Percentiles rank a stretch among this genome's conserved stretches.
These are phyloP conservation scores for Didymella exigua DNA, from an alignment of 2,329 filamentous ascomycete species.

Conservation along the genomic window DNA sequence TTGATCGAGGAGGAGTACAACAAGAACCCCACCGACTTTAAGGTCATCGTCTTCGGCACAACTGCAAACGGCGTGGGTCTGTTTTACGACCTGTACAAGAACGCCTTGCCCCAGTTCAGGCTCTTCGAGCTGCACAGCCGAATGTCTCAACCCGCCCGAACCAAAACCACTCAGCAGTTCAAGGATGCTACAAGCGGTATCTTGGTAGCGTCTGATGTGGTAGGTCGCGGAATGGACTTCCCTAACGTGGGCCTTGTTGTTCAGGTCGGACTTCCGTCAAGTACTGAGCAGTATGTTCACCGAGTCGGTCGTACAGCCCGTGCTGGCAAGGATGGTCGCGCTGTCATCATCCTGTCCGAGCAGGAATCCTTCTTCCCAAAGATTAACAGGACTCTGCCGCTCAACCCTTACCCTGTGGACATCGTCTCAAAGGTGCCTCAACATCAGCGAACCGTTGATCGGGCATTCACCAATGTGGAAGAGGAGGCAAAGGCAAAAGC, in stretches of 20 bases:
- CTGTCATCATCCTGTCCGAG: constrained; percentile 59
- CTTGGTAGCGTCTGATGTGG: constrained; percentile 57
- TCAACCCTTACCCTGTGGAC: constrained; percentile 55
- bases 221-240: constrained; percentile 59
- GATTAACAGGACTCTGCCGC: constrained; percentile 57
- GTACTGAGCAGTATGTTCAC: constrained; percentile 55
- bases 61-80: constrained; percentile 55
- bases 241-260: constrained; percentile 57
- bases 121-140: constrained; percentile 53
- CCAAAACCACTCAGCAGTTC: constrained; percentile 53
- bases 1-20: constrained; percentile 54
- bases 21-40: constrained; percentile 49
- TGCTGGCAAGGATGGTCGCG: constrained; percentile 56
- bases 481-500: constrained; percentile 51
- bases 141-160: constrained; percentile 51
- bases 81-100: constrained; percentile 49
- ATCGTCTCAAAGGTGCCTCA: constrained; percentile 46
- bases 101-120: constrained; percentile 42
- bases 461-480: constrained; percentile 47
- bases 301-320: constrained; percentile 52
- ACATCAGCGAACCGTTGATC: constrained; percentile 39
- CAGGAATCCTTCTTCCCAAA: constrained; percentile 59
- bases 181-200: constrained; percentile 55
- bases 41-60: constrained; percentile 55
- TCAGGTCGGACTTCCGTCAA: constrained; percentile 57